phyloP scores from a whole-genome alignment of 1,139 yeast species.

The Taiozyma sp. region DNA sequence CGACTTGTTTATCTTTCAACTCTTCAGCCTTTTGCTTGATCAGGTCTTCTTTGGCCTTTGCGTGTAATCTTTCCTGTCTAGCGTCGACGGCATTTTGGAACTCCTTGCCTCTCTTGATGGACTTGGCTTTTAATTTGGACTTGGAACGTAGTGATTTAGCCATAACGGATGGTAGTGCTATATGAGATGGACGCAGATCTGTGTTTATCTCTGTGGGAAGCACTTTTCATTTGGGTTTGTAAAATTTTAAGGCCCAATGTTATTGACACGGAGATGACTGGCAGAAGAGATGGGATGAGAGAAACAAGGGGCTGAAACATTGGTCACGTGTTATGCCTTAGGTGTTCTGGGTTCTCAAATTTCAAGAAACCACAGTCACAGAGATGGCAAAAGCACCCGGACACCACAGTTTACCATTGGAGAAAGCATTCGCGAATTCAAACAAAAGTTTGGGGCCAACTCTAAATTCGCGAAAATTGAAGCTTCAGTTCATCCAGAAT shows the following conservation, averaged over 20 bases:
- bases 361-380: not conserved
- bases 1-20: constrained; percentile 15
- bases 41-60: constrained; percentile 45
- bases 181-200: not conserved
- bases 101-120: constrained; percentile 62
- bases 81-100: constrained; percentile 63
- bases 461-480: not conserved
- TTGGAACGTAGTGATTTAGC: constrained; percentile 89
- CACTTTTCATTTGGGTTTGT: not conserved
- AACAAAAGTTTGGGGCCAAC: not conserved
- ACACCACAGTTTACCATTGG: not conserved
- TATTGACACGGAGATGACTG: constrained; percentile 2
- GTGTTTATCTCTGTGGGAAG: not conserved
- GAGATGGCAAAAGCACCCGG: not conserved
- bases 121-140: constrained; percentile 69
- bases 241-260: constrained; percentile 5
- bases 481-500: not conserved
- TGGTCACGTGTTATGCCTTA: not conserved
- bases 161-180: constrained; percentile 38
- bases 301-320: not conserved
- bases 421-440: not conserved
- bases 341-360: not conserved
- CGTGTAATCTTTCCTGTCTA: constrained; percentile 66
- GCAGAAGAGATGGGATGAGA: not conserved
- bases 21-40: constrained; percentile 35